phyloP scores from a whole-genome alignment of 2,329 filamentous ascomycete genomes.

The Chaetomiaceae sp. region DNA sequence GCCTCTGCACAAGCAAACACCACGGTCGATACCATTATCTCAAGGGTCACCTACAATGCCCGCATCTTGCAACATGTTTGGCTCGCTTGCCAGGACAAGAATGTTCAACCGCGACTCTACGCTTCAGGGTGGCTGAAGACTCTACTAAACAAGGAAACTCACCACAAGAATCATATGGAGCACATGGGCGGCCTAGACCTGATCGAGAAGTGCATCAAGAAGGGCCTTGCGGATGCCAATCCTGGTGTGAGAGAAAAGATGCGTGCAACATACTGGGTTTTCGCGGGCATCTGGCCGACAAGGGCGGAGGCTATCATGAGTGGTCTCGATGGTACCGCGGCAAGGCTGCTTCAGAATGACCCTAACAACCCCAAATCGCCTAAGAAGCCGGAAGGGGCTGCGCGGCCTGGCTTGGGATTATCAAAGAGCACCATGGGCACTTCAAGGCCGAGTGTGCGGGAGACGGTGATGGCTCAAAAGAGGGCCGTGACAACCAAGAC shows the following conservation, averaged over 20 bases:
- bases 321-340: conserved; percentile 71
- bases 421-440: conserved; percentile 58
- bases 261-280: conserved; percentile 82
- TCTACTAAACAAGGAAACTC: conserved; percentile 69
- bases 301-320: conserved; percentile 76
- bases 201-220: conserved; percentile 83
- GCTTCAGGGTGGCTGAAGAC: conserved; percentile 80
- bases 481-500: conserved; percentile 53
- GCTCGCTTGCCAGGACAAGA: conserved; percentile 84
- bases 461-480: conserved; percentile 80
- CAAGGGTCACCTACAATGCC: conserved; percentile 71
- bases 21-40: conserved; percentile 76
- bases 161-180: conserved; percentile 78
- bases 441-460: conserved; percentile 66
- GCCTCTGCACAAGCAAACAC: conserved; percentile 75
- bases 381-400: conserved; percentile 46
- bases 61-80: conserved; percentile 84
- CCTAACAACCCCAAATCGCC: conserved; percentile 72
- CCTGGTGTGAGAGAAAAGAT: conserved; percentile 84
- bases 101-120: conserved; percentile 77
- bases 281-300: conserved; percentile 70
- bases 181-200: conserved; percentile 77
- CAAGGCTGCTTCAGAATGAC: conserved; percentile 76
- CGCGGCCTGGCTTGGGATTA: conserved; percentile 55
- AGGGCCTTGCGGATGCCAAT: conserved; percentile 83